Conservation (phyloP, 768 basidiomycete species). For the Suillus tomentosus region DNA sequence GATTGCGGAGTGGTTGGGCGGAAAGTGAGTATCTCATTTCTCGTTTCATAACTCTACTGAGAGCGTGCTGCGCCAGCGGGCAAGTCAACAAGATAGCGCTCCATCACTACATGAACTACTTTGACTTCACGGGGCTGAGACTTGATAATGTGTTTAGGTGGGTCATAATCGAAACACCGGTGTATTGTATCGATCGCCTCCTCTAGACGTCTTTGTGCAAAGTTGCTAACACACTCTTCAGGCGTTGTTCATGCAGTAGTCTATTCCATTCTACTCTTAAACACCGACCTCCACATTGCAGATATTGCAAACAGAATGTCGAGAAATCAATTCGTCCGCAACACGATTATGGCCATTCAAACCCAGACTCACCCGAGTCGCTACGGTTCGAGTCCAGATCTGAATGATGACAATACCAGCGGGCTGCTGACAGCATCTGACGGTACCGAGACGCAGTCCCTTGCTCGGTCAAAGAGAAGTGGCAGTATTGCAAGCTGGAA, state of each 20-base stretch:
- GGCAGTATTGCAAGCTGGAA: constrained; percentile 87
- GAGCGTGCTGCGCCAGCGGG: constrained; percentile 48
- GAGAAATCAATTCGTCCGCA: constrained; percentile 87
- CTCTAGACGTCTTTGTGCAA: constrained; percentile 80
- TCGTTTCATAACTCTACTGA: constrained; percentile 8
- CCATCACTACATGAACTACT: constrained; percentile 81
- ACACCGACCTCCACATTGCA: constrained; percentile 97
- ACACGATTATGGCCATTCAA: constrained; percentile 87
- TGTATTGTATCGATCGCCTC: neutral
- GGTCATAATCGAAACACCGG: constrained; percentile 15
- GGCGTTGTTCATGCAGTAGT: constrained; percentile 93
- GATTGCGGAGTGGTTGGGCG: constrained; percentile 96
- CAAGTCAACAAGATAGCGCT: constrained; percentile 75
- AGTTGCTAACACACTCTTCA: constrained; percentile 50
- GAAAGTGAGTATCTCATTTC: constrained; percentile 63
- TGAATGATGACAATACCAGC: constrained; percentile 69
- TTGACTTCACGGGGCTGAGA: constrained; percentile 82
- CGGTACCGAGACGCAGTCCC: constrained; percentile 49
- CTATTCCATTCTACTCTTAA: constrained; percentile 90
- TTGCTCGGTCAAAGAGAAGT: constrained; percentile 69
- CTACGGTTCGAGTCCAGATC: constrained; percentile 59
- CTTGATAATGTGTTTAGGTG: constrained; percentile 92
- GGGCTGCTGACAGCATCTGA: constrained; percentile 58
- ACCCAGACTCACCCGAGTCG: constrained; percentile 66
- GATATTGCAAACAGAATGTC: constrained; percentile 91